phyloP scores from a whole-genome alignment of 164 flowering plant genomes.

The Brasenia schreberi region DNA sequence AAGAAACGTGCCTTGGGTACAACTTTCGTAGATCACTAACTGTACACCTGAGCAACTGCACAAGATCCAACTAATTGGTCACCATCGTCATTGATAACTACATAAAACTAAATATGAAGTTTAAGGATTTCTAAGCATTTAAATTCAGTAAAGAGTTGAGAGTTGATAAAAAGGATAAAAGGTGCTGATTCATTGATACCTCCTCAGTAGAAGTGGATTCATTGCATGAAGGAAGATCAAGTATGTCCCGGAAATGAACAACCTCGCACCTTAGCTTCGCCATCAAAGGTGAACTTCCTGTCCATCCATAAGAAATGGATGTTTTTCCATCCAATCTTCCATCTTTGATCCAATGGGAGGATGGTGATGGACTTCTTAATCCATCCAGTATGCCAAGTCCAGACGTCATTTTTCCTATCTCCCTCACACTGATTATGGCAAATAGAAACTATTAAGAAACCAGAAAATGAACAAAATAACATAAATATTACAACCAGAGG shows the following conservation, averaged over 20 bases:
- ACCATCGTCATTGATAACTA: background rate
- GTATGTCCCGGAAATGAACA: constrained; percentile 42
- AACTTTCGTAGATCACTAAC: constrained; percentile 43
- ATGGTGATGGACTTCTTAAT: background rate
- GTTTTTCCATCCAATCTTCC: background rate
- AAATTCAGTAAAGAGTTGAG: background rate
- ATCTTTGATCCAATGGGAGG: background rate
- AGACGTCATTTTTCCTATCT: background rate
- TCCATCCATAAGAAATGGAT: constrained; percentile 12
- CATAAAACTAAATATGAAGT: background rate
- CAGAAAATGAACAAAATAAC: no score
- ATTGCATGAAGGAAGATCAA: constrained; percentile 49
- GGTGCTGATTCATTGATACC: constrained; percentile 19
- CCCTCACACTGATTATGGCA: background rate
- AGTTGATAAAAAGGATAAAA: constrained; percentile 2
- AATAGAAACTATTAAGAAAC: no score
- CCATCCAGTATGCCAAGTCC: background rate
- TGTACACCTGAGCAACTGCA: constrained; percentile 46
- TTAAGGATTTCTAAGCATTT: background rate
- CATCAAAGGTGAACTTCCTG: constrained; percentile 24
- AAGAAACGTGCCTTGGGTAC: constrained; percentile 35
- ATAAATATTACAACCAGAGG: no score
- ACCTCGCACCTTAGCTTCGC: constrained; percentile 51
- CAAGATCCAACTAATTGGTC: constrained; percentile 1
- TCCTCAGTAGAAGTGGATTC: constrained; percentile 29